Conservation (phyloP, 495 filamentous ascomycete genomes). For the Penicillium bialowiezense region DNA sequence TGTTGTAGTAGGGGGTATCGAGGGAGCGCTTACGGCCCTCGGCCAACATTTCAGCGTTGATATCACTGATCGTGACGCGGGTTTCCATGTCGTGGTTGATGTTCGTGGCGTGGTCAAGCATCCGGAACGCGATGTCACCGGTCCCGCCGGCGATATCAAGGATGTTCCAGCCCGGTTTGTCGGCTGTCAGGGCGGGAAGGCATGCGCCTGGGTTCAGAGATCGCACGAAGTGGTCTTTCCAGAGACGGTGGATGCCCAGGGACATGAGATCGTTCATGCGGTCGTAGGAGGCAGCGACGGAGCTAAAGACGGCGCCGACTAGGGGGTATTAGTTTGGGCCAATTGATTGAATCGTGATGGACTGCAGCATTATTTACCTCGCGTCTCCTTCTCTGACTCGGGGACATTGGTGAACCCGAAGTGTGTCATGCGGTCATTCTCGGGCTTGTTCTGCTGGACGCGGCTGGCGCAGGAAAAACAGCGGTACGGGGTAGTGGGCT, state of each 20-base stretch:
- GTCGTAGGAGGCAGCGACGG: conserved; percentile 87
- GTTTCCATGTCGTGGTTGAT: conserved; percentile 78
- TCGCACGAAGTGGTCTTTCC: conserved; percentile 98
- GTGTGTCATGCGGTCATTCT: conserved; percentile 71
- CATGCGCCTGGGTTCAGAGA: conserved; percentile 81
- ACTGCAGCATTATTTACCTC: conserved; percentile 59
- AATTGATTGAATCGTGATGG: background rate
- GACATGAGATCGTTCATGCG: conserved; percentile 99
- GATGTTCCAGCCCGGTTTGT: conserved; percentile 64
- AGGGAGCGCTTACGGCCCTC: conserved; percentile 78
- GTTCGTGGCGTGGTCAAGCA: conserved; percentile 82
- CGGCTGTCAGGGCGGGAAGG: conserved; percentile 44
- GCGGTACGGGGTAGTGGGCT: conserved; percentile 38
- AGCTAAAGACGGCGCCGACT: conserved; percentile 92
- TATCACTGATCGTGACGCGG: conserved; percentile 86
- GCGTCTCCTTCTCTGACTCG: conserved; percentile 74
- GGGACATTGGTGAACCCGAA: conserved; percentile 91
- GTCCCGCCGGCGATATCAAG: conserved; percentile 97
- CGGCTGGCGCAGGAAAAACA: conserved; percentile 54
- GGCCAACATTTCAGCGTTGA: conserved; percentile 89
- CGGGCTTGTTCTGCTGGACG: conserved; percentile 36
- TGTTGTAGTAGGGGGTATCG: conserved; percentile 55
- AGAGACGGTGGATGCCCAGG: conserved; percentile 90
- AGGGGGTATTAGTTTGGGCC: conserved; percentile 17
- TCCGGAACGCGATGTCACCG: conserved; percentile 95